These are phyloP conservation scores for Zoysia japonica DNA, from an alignment of 176 grass and related monocot species.

Conservation along the genomic window DNA sequence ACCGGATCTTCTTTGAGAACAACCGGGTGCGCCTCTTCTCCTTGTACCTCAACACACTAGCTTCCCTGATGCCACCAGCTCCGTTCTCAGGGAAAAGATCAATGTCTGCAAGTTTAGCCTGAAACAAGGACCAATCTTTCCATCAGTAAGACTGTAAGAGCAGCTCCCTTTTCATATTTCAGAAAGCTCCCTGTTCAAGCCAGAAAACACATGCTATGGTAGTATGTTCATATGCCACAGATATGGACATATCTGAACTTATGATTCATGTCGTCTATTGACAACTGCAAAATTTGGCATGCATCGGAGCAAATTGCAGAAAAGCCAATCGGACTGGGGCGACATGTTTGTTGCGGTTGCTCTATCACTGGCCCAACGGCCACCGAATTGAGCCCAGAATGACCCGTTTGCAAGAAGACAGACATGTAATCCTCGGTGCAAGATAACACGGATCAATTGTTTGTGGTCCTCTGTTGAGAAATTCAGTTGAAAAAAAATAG, in stretches of 20 bases:
- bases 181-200: too few relatives aligned
- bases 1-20: constrained; percentile 96
- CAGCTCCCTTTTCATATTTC: too few relatives aligned
- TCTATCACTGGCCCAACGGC: constrained; percentile 46
- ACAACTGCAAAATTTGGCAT: constrained; percentile 42
- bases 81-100: constrained; percentile 74
- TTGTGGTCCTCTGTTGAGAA: constrained; percentile 42
- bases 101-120: constrained; percentile 79
- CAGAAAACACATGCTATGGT: neutral
- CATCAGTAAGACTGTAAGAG: neutral
- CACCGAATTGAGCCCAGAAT: constrained; percentile 40
- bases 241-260: constrained; percentile 46
- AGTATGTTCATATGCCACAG: constrained; percentile 34
- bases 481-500: neutral
- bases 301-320: constrained; percentile 52
- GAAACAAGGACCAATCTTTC: constrained; percentile 15
- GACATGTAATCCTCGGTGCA: constrained; percentile 33
- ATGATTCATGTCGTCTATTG: constrained; percentile 36
- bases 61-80: constrained; percentile 72
- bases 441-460: constrained; percentile 36
- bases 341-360: constrained; percentile 46
- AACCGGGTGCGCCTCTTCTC: constrained; percentile 90
- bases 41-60: constrained; percentile 94
- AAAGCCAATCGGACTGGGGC: constrained; percentile 48
- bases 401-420: constrained; percentile 41